Base-by-base conservation (phyloP, 2,329 filamentous ascomycete species). In the Ustilaginoidea virens region DNA sequence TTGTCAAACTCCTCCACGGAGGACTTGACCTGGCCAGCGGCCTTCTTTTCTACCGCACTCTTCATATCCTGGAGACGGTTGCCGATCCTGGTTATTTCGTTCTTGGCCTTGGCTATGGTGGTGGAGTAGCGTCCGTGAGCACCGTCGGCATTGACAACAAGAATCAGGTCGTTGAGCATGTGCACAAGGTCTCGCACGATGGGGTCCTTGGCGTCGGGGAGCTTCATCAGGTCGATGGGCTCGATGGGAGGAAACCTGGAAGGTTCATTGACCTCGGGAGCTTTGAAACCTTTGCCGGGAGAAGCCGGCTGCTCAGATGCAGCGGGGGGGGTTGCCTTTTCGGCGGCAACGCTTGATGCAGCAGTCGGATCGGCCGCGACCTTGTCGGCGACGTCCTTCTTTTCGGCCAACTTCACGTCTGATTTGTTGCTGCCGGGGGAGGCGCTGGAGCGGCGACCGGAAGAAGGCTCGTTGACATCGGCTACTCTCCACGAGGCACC, bases 81-180 rank as follows among this genome's bases (percentile, higher is more conserved):
- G 36, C 83, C 81, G 31, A 96, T 76, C 52, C 75, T 78, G 48
- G 66, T 58, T 29, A 96, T 64, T 40, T 92, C 80, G 30, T 66
- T 63, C 66, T 94, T 96, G 37, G 87, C 86, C 61, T 90, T 86
- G 41, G 68, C 61, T 33, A 98, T 74, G 1, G 83, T 77, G 3
- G 70, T 67, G 29, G 72, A 74, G 56, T 90, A 93, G 52, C 79
- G 83, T 41, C 67, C 67, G 37, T 77, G 71, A 33, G 81, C 72
- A 36, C 77, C 72, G 50, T 93, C 87, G 33, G 80, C 80, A 52
- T 94, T 93, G 50, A 94, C 76, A 26, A 92, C 82, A 7, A 81
- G 75, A 48, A 98, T 93, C 44, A 98, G 78, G 53, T 92, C 83
- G 58, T 98, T 98, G 43, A 98, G 68, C 58, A 93, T 87, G 59